phyloP scores from a whole-genome alignment of 495 filamentous ascomycete species.

The Physcia stellaris region DNA sequence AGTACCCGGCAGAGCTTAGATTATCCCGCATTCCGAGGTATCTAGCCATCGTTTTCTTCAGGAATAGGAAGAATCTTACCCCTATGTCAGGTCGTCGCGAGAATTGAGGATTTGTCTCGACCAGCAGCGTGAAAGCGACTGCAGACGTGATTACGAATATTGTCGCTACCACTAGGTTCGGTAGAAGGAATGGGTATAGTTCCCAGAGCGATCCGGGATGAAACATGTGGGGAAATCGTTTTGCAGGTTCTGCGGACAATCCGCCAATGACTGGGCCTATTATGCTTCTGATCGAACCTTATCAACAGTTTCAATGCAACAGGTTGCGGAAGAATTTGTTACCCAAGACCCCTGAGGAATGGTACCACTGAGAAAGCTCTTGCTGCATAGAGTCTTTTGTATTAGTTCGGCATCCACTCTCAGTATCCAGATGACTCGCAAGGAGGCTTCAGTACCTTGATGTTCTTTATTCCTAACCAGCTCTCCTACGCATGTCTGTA shows the following conservation, averaged over 20 bases:
- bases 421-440: too few species aligned
- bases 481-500: slow-evolving; percentile 71
- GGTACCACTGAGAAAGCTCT: too few species aligned
- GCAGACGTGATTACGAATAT: background rate
- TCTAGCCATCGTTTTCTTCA: background rate
- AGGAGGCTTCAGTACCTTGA: too few species aligned
- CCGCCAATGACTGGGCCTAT: too few species aligned
- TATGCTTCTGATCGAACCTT: too few species aligned
- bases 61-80: background rate
- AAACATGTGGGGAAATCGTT: background rate
- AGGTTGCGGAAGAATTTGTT: too few species aligned
- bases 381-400: too few species aligned
- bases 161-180: background rate
- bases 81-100: background rate
- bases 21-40: background rate
- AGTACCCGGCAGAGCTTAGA: background rate
- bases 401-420: too few species aligned
- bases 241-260: background rate
- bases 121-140: background rate
- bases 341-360: too few species aligned
- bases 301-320: too few species aligned
- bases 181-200: background rate
- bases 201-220: background rate
- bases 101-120: background rate
- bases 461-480: slow-evolving; percentile 69